Base-by-base conservation (phyloP, 2,329 filamentous ascomycete genomes). In the Torrubiella hemipterigena region DNA sequence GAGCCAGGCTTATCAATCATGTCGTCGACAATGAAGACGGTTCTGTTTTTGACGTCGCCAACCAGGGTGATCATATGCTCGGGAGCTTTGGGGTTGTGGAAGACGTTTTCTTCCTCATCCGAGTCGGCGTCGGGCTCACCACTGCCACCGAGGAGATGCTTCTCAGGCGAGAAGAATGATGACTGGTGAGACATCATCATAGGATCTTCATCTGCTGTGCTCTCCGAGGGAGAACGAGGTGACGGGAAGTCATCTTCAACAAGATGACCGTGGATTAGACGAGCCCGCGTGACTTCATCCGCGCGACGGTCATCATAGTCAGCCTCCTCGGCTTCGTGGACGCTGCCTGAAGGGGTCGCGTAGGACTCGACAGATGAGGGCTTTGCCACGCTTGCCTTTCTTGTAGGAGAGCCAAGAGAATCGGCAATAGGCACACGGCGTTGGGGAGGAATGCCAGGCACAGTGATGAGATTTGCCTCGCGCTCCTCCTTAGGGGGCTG, bases 21-120 rank as follows among this genome's bases (percentile, higher is more conserved):
- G 54, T 98, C 91, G 53, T 98, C 91, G 30, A 98, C 82, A 38
- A 98, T 86, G 51, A 98, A 81, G 32, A 96, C 91, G 0, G 84
- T 79, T 36, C 84, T 76, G 50, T 84, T 77, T 49, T 77, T 81
- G 37, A 98, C 91, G 47, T 96, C 84, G 38, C 91, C 91, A 11
- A 98, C 91, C n/a, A 98, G 67, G 0, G 91, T 98, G 46, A 98
- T 93, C 64, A 89, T 94, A 49, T 87, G 86, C 60, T 98, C 91
- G 15, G 89, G 67, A n/a, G n/a, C n/a, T 38, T 80, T 77, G 9
- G 80, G 75, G 43, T 89, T 77, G 45, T 80, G 73, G 31, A 89
- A 73, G n/a, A 78, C 77, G 43, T 93, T 85, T 47, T 98, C 91
- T 55, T 96, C 91, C 38, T 95, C 89, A 42, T 94, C 91, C 10